These are phyloP conservation scores for Cercospora zeae-maydis DNA, from an alignment of 2,329 filamentous ascomycete species.

Conservation along the genomic window DNA sequence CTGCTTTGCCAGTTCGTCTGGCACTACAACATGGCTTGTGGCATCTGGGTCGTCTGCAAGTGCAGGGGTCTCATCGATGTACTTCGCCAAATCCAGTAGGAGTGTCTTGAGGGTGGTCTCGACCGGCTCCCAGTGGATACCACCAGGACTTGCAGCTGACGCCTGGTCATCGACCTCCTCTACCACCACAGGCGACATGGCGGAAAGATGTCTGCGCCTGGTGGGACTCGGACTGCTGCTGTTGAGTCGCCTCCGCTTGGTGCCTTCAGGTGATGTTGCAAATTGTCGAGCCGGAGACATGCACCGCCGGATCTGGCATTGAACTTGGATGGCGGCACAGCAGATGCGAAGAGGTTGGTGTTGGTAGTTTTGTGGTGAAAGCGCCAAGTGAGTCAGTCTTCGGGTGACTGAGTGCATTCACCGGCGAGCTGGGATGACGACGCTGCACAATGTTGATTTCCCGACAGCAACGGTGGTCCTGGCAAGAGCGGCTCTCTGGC, in stretches of 20 bases:
- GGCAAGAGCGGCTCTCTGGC: not conserved
- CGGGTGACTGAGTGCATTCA: conserved; percentile 23
- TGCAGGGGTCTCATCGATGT: conserved; percentile 53
- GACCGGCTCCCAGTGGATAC: conserved; percentile 56
- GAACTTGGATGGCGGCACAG: not conserved
- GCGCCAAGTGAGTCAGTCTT: conserved; percentile 23
- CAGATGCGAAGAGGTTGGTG: not conserved
- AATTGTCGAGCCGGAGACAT: conserved; percentile 34
- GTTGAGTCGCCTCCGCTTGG: conserved; percentile 31
- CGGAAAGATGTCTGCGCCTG: conserved; percentile 18
- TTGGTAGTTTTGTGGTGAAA: conserved; percentile 2
- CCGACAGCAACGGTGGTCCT: not conserved
- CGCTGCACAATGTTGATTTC: not conserved
- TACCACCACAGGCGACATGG: conserved; percentile 33
- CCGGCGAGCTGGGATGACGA: conserved; percentile 13
- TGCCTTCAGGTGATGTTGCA: conserved; percentile 28
- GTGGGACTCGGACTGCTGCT: conserved; percentile 12
- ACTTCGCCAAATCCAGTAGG: conserved; percentile 74
- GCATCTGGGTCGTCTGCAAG: conserved; percentile 17
- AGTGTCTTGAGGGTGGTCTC: conserved; percentile 72
- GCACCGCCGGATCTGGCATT: conserved; percentile 25
- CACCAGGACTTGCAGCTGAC: conserved; percentile 35
- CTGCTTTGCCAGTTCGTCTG: conserved; percentile 45
- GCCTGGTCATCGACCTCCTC: conserved; percentile 33
- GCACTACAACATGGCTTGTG: conserved; percentile 37